Conservation (phyloP, 2,329 filamentous ascomycete species). For the Pseudogymnoascus sp. region DNA sequence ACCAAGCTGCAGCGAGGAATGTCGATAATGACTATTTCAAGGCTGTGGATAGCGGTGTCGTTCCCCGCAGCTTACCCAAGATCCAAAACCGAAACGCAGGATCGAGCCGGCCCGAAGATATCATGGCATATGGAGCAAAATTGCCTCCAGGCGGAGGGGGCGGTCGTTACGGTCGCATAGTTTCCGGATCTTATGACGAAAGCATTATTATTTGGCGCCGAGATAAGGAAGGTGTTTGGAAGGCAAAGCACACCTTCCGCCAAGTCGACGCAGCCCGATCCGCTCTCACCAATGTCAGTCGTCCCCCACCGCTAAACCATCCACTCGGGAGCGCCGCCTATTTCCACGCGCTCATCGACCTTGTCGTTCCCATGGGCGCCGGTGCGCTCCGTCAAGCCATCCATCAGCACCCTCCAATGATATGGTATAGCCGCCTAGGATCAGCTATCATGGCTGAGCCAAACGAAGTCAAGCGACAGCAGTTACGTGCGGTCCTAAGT, state of each 20-base stretch:
- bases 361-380: conserved; percentile 42
- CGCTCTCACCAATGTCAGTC: conserved; percentile 27
- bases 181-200: conserved; percentile 94
- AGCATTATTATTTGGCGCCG: conserved; percentile 92
- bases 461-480: conserved; percentile 39
- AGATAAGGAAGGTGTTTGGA: conserved; percentile 78
- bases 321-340: conserved; percentile 30
- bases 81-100: conserved; percentile 45
- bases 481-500: conserved; percentile 18
- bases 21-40: conserved; percentile 67
- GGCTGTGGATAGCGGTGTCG: conserved; percentile 43
- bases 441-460: conserved; percentile 40
- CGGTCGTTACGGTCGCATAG: conserved; percentile 83
- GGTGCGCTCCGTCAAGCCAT: conserved; percentile 29
- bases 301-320: conserved; percentile 18
- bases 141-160: conserved; percentile 86
- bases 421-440: conserved; percentile 38
- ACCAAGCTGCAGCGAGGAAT: conserved; percentile 61
- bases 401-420: conserved; percentile 19
- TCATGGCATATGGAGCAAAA: conserved; percentile 74
- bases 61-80: conserved; percentile 20
- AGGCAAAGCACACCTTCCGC: conserved; percentile 62
- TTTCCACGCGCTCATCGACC: conserved; percentile 45
- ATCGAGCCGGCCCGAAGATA: conserved; percentile 64
- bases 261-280: conserved; percentile 61